Percentiles rank a stretch among this genome's conserved stretches.
These are phyloP conservation scores for Periconia digitata DNA, from an alignment of 2,329 filamentous ascomycete genomes.

Conservation along the genomic window DNA sequence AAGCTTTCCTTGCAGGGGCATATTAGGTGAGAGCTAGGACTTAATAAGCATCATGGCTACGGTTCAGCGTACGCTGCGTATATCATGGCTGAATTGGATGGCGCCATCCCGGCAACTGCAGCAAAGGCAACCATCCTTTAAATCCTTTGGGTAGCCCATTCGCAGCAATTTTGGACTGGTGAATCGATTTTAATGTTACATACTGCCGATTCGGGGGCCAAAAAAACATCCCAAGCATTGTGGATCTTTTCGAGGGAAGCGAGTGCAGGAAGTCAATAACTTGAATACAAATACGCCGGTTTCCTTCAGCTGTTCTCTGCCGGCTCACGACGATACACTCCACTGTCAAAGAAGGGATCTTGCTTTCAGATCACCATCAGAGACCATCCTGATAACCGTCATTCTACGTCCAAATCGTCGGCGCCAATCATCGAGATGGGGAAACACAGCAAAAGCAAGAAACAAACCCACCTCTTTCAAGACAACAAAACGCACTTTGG, in stretches of 20 bases:
- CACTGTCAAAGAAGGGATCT: background rate
- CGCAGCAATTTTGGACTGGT: background rate
- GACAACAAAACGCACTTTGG: conserved; percentile 4
- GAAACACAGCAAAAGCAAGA: background rate
- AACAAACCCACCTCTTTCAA: background rate
- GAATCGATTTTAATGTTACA: background rate
- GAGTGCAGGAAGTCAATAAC: too few species aligned
- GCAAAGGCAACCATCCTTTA: background rate
- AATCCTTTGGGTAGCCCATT: background rate
- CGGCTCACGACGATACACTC: too few species aligned
- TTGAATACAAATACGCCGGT: too few species aligned
- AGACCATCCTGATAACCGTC: background rate
- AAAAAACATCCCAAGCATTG: too few species aligned
- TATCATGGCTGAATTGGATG: background rate
- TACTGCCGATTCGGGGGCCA: too few species aligned
- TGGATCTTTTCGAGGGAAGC: too few species aligned
- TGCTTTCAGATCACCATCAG: background rate
- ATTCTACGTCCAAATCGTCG: background rate
- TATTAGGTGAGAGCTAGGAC: background rate
- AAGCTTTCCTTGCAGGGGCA: background rate
- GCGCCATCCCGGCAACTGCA: background rate
- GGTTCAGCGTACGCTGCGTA: too few species aligned
- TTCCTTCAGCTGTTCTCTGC: too few species aligned
- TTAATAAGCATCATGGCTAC: too few species aligned
- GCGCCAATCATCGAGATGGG: background rate